A percentile compares a stretch with the other conserved stretches of the same genome.
Conservation (phyloP, 1,139 yeast genomes). For the Eremothecium gossypii region DNA sequence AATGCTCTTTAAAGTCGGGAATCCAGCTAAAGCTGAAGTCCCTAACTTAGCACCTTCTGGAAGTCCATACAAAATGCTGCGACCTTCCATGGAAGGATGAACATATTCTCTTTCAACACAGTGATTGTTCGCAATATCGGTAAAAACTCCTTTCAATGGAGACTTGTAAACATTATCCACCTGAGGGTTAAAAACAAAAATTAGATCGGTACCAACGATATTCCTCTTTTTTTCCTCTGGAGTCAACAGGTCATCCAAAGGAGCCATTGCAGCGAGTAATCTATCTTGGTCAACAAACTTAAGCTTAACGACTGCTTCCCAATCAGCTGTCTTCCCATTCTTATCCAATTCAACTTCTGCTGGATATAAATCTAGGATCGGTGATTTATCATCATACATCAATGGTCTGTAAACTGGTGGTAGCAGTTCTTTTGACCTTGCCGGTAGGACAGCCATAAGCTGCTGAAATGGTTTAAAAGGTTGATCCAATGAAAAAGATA, state of each 20-base stretch:
- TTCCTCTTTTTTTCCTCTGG: slow-evolving; percentile 69
- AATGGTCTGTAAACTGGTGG: slow-evolving; percentile 71
- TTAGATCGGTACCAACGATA: slow-evolving; percentile 57
- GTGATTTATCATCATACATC: slow-evolving; percentile 85
- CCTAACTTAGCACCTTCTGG: slow-evolving; percentile 65
- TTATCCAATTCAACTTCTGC: slow-evolving; percentile 77
- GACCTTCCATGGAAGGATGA: slow-evolving; percentile 42
- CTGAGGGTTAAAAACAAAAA: slow-evolving; percentile 71
- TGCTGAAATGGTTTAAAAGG: slow-evolving; percentile 95
- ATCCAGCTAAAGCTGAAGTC: slow-evolving; percentile 67
- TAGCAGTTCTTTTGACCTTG: slow-evolving; percentile 72
- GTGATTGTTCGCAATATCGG: slow-evolving; percentile 68
- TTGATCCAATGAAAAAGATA: slow-evolving; percentile 56
- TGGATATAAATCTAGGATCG: slow-evolving; percentile 87
- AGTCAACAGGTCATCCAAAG: slow-evolving; percentile 49
- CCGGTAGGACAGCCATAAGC: slow-evolving; percentile 96
- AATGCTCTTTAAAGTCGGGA: slow-evolving; percentile 71
- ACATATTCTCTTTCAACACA: slow-evolving; percentile 54
- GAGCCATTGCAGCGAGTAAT: slow-evolving; percentile 60
- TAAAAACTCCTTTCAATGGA: slow-evolving; percentile 70
- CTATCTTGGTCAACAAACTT: slow-evolving; percentile 85
- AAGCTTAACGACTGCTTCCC: slow-evolving; percentile 98
- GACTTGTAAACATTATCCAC: slow-evolving; percentile 59
- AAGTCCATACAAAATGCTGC: slow-evolving; percentile 48
- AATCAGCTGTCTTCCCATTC: slow-evolving; percentile 90